Evolutionary conservation across 2,329 filamentous ascomycete species (phyloP), one percentile per base, ranked within the genome.

Genomic region (Aspergillus terreus): DNA sequence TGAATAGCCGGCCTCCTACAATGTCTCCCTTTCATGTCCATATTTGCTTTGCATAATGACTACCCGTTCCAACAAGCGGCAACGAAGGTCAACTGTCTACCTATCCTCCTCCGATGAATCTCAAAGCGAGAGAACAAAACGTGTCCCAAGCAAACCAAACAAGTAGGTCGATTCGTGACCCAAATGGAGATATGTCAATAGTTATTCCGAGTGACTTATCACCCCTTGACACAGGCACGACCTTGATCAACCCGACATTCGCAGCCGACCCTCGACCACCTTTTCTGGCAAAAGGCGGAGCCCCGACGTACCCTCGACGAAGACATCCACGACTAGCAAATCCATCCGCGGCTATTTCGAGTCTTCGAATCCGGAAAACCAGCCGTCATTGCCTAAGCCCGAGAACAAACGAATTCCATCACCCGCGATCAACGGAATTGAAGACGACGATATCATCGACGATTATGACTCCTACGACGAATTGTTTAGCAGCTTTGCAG

Each of bases 401-500:
- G 60, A 63, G 38, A 54, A 60, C 5, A 50, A 54, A 43, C 33
- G 35, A 48, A 38, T 15, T 5, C 5, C 15, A 25, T 17, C 32
- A 25, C 27, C 35, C 23, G n/a, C 12, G 14, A 32, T 33, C 38
- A 36, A 15, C n/a, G 19, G 6, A 30, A 21, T 41, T 7, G 43
- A 38, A 11, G 63, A 71, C 36, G 71, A 71, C 25, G 71, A 74
- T 49, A 46, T 69, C 17, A 70, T 73, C 45, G 70, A 73, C 52
- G 70, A 71, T 54, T 71, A 71, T 52, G 69, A 72, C 49, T 71
- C 62, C 10, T 67, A 63, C 46, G 63, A 70, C 50, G 71, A 73
- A 49, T 60, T 71, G 27, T 68, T 72, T 41, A 63, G 63, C 6
- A 64, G 66, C 51, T 57, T 71, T 27, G 53, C 63, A 7, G 61